Percentiles rank a stretch among this genome's conserved stretches.
Evolutionary conservation across 2,329 filamentous ascomycete genomes (phyloP).

Genomic region (Parastagonospora avenae): DNA sequence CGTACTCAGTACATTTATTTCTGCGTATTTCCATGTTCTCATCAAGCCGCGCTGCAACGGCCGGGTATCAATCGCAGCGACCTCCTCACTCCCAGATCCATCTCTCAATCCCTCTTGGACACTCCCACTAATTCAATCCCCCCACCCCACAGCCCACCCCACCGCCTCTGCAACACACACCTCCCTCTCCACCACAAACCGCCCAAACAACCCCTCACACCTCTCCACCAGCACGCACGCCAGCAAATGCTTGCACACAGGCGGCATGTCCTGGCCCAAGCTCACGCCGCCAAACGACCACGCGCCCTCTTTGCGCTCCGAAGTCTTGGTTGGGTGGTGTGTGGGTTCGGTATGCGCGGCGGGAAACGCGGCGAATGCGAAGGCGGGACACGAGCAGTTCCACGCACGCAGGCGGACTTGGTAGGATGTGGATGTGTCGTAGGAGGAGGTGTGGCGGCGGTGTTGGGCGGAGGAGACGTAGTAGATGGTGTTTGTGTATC

Average conservation of each 20-base stretch:
- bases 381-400: constrained; percentile 90
- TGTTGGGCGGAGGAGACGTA: constrained; percentile 66
- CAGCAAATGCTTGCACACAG: constrained; percentile 85
- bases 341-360: constrained; percentile 24
- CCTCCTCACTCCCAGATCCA: neutral
- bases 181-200: constrained; percentile 59
- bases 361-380: constrained; percentile 73
- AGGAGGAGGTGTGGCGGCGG: constrained; percentile 35
- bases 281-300: constrained; percentile 53
- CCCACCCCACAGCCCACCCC: constrained; percentile 62
- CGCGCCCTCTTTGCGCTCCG: neutral
- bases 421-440: constrained; percentile 56
- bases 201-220: constrained; percentile 63
- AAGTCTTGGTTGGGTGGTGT: constrained; percentile 4
- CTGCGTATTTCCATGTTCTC: neutral
- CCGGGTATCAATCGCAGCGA: constrained; percentile 20
- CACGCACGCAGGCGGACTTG: constrained; percentile 75
- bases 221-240: constrained; percentile 77
- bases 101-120: no score
- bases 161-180: constrained; percentile 71
- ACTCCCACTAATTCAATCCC: constrained; percentile 37
- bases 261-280: constrained; percentile 52
- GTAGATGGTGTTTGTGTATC: constrained; percentile 57
- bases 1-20: neutral
- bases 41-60: constrained; percentile 24